Evolutionary conservation across 495 filamentous ascomycete species (phyloP), one percentile per base, ranked within the genome.

Genomic region (Penicillium mononematosum): DNA sequence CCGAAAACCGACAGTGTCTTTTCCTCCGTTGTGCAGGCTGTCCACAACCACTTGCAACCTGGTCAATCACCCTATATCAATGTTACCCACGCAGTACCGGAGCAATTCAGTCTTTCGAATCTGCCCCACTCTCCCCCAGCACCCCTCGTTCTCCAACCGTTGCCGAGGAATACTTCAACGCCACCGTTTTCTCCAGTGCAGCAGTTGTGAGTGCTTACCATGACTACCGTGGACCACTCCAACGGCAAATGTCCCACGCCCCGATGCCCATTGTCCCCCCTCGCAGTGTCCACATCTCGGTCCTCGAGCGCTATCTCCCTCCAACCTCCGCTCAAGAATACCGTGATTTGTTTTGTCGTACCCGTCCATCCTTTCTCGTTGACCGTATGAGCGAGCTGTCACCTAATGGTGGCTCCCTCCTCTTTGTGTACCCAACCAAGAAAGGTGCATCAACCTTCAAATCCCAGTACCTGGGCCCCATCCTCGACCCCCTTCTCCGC

Each of bases 281-380:
- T 6, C 78, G 75, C 44, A 87, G 78, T 42, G 78, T 89, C 24
- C 79, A 88, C 50, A 72, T 88, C 43, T 85, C 86, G 2, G 73
- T 89, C 12, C 73, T 90, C 8, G 87, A 90, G 67, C 84, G 87
- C 6, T 90, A 85, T 66, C 84, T 90, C 6, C 87, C 87, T 47
- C 87, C 87, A 14, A 75, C 82, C 1, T 82, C 83, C 6, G 56
- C 63, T 4, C 74, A 83, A 58, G 86, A 89, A 60, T 86, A 85
- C 50, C 66, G 72, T 27, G 78, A 85, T 60, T 75, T 89, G 58
- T 88, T 89, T 65, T 71, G 68, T 34, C 61, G 70, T n/a, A 72
- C 72, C 19, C 78, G 79, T 10, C 81, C 76, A 4, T 88, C 85
- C 0, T 78, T 86, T 39, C 76, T 90, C n/a, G 76, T 86, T 29